phyloP scores from a whole-genome alignment of 2,329 filamentous ascomycete species.

The Zymoseptoria pseudotritici region DNA sequence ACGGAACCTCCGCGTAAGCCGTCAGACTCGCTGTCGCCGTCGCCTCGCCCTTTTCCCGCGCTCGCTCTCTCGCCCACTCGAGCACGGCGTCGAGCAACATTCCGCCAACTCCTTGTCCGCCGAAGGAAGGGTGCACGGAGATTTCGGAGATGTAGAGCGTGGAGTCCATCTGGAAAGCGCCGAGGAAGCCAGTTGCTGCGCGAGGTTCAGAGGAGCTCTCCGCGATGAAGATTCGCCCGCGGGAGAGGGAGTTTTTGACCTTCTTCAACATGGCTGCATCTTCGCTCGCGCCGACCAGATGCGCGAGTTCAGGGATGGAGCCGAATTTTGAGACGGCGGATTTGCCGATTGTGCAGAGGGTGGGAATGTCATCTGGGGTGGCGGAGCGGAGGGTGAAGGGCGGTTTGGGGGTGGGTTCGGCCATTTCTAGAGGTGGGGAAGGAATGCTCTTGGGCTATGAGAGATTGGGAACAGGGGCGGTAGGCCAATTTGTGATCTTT shows the following conservation, averaged over 20 bases:
- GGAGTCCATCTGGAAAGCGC: constrained; percentile 5
- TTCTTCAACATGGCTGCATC: background rate
- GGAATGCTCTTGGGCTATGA: too few species aligned
- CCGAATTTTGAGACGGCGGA: constrained; percentile 1
- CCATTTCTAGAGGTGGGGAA: background rate
- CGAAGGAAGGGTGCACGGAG: constrained; percentile 3
- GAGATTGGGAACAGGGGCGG: too few species aligned
- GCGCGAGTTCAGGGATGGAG: constrained; percentile 5
- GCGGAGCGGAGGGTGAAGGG: constrained; percentile 3
- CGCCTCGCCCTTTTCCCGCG: background rate
- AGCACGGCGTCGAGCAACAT: constrained; percentile 7
- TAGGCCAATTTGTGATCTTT: too few species aligned
- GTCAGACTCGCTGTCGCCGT: constrained; percentile 7
- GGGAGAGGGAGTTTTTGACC: constrained; percentile 2
- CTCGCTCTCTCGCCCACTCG: constrained; percentile 6
- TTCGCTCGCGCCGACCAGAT: background rate
- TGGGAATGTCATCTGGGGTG: background rate
- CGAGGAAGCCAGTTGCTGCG: constrained; percentile 3
- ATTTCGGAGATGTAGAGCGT: constrained; percentile 8
- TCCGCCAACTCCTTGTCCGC: constrained; percentile 6
- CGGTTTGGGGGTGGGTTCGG: background rate
- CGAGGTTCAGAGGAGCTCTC: background rate
- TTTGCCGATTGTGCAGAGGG: background rate
- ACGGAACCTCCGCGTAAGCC: constrained; percentile 13
- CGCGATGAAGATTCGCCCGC: constrained; percentile 8